Evolutionary conservation across 257 asterid genomes (phyloP).

Genomic region (Solanum pennellii): DNA sequence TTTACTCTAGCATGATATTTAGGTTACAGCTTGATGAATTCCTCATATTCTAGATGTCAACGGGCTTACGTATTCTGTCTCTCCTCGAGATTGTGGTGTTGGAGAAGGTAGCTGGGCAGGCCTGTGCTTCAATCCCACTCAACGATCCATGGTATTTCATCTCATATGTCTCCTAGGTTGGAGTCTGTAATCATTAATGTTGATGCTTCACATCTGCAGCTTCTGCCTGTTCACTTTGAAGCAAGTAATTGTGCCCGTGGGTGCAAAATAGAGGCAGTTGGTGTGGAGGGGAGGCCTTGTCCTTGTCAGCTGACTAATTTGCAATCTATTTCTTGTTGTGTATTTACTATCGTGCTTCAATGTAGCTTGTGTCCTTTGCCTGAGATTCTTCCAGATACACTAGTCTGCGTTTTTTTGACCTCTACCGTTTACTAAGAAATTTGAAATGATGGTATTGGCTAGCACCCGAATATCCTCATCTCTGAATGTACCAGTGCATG

Average conservation of each 20-base stretch:
- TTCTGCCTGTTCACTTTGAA: background rate
- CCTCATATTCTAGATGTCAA: conserved; percentile 36
- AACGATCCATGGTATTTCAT: conserved; percentile 57
- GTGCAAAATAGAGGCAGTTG: background rate
- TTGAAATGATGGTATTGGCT: background rate
- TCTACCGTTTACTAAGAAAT: background rate
- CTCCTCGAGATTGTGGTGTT: conserved; percentile 74
- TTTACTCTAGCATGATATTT: background rate
- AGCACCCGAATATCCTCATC: background rate
- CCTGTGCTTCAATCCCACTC: conserved; percentile 72
- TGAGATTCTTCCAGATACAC: background rate
- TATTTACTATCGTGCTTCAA: background rate
- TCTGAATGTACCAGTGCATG: background rate
- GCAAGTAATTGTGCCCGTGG: background rate
- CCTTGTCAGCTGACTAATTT: background rate
- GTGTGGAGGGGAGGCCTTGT: background rate
- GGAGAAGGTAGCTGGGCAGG: conserved; percentile 98
- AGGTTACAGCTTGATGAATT: background rate
- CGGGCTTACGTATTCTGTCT: conserved; percentile 51
- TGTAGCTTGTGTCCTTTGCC: background rate
- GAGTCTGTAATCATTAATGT: background rate
- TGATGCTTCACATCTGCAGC: background rate
- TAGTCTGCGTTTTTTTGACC: background rate
- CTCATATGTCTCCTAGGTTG: background rate
- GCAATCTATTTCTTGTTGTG: background rate